These are phyloP conservation scores for Verticillium tricorpus DNA, from an alignment of 2,329 filamentous ascomycete genomes.

Conservation along the genomic window DNA sequence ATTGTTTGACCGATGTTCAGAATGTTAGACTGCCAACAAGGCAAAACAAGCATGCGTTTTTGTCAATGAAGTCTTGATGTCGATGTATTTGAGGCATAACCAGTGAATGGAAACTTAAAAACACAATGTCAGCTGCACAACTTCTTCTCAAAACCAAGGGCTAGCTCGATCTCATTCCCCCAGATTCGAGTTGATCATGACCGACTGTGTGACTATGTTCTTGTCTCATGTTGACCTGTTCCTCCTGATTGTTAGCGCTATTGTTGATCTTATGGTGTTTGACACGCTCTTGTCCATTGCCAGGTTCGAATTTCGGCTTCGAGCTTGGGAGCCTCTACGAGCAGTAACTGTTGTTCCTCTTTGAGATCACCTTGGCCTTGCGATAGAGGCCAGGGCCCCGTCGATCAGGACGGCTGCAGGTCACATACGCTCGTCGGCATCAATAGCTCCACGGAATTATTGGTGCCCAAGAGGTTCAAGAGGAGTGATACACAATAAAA, in stretches of 20 bases:
- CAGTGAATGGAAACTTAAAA: no score
- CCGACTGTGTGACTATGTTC: slow-evolving; percentile 8
- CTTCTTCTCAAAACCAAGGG: no score
- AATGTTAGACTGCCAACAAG: no score
- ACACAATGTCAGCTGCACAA: no score
- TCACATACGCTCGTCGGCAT: neutral
- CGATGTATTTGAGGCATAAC: no score
- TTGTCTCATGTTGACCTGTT: slow-evolving; percentile 4
- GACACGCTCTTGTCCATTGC: neutral
- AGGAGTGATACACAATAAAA: slow-evolving; percentile 4
- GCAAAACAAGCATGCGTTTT: no score
- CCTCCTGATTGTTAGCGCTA: slow-evolving; percentile 7
- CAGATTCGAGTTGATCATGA: neutral
- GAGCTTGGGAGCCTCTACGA: neutral
- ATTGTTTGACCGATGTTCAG: no score
- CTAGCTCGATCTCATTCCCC: neutral
- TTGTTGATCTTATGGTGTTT: slow-evolving; percentile 1
- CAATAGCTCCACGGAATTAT: no score
- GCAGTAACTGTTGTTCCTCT: slow-evolving; percentile 3
- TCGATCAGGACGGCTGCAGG: slow-evolving; percentile 9
- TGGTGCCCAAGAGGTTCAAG: neutral
- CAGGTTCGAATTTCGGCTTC: neutral
- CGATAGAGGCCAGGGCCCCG: slow-evolving; percentile 9
- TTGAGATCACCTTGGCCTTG: slow-evolving; percentile 6
- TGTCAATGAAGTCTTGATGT: no score